Evolutionary conservation across 2,329 filamentous ascomycete species (phyloP).

Genomic region (Decorospora gaudefroyi): DNA sequence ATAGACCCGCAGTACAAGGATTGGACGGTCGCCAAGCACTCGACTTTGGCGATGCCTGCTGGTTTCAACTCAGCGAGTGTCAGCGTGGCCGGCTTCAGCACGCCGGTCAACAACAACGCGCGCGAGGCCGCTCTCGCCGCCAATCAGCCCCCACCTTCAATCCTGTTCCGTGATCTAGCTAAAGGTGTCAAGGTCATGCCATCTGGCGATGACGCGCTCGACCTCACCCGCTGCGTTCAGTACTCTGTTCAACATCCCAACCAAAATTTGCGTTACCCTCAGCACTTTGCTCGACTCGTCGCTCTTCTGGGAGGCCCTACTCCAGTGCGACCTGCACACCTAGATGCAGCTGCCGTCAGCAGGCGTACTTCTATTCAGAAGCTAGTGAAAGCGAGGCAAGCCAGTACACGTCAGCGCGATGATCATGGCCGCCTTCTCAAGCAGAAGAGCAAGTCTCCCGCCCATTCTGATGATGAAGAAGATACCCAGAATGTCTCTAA

Average conservation of each 20-base stretch:
- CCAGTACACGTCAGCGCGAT: conserved; percentile 1
- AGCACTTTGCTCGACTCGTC: conserved; percentile 20
- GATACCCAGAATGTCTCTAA: background rate
- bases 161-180: conserved; percentile 25
- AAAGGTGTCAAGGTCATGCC: conserved; percentile 22
- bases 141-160: background rate
- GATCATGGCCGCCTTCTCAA: conserved; percentile 7
- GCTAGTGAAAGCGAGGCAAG: background rate
- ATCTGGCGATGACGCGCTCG: conserved; percentile 22
- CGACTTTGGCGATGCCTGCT: conserved; percentile 6
- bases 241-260: conserved; percentile 20
- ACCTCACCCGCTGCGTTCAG: conserved; percentile 29
- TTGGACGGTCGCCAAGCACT: conserved; percentile 24
- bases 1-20: conserved; percentile 11
- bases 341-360: conserved; percentile 14
- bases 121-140: conserved; percentile 1
- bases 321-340: conserved; percentile 7
- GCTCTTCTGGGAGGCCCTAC: conserved; percentile 17
- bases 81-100: conserved; percentile 24
- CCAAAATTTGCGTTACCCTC: conserved; percentile 27
- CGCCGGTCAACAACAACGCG: conserved; percentile 1
- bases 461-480: background rate
- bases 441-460: background rate
- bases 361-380: conserved; percentile 11
- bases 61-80: conserved; percentile 20